These are phyloP conservation scores for Skeletonema menzelii DNA, from an alignment of 108 stramenopile species.

Conservation along the genomic window DNA sequence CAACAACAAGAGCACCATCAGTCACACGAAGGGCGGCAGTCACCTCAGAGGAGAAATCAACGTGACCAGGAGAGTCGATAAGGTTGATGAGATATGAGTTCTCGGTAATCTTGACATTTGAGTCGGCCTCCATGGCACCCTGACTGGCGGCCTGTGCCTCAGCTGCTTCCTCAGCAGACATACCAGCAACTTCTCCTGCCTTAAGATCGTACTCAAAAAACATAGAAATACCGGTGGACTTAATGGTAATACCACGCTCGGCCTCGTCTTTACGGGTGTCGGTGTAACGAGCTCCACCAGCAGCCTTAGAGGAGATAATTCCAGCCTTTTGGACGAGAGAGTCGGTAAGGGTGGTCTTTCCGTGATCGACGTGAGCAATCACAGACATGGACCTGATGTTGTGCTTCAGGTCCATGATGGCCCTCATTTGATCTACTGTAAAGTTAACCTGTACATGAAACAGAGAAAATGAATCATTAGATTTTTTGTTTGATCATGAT, in stretches of 20 bases:
- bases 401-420: constrained; percentile 99
- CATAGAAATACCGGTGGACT: constrained; percentile 99
- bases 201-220: constrained; percentile 99
- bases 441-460: constrained; percentile 93
- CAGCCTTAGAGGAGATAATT: constrained; percentile 98
- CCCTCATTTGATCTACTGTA: constrained; percentile 98
- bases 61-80: constrained; percentile 99
- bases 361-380: constrained; percentile 99
- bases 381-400: constrained; percentile 99
- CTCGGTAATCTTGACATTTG: constrained; percentile 90
- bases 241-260: constrained; percentile 99
- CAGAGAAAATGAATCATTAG: not conserved
- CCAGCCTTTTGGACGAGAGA: constrained; percentile 99
- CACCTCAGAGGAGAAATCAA: constrained; percentile 99
- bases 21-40: constrained; percentile 99
- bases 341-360: constrained; percentile 99
- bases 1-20: constrained; percentile 99
- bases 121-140: constrained; percentile 66
- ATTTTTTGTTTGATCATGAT: not conserved
- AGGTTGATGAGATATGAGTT: constrained; percentile 99
- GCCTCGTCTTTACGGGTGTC: constrained; percentile 99
- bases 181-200: constrained; percentile 79
- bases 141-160: constrained; percentile 50
- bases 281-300: constrained; percentile 99
- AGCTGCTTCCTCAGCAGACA: constrained; percentile 75